Base-by-base conservation (phyloP, 2,329 filamentous ascomycete species). In the Colletotrichum sp. region DNA sequence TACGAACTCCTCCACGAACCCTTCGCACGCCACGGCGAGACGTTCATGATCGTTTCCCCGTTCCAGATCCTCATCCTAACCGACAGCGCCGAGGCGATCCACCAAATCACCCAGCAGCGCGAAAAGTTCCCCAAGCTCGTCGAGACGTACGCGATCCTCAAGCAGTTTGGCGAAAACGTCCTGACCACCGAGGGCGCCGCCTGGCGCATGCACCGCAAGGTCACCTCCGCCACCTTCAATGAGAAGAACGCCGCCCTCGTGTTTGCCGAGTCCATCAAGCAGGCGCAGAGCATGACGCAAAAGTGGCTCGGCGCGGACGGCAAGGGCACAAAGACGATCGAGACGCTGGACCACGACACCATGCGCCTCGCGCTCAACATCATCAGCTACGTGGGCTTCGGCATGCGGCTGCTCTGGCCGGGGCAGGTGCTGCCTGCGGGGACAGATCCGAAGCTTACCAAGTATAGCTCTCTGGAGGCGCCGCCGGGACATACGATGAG, bases 181-280 rank as follows among this genome's bases (percentile, higher is more conserved):
- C 84, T 96, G 26, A 91, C 91, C 0, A 92, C 92, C 3, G 94
- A 96, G 82, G 94, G 94, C 2, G 81, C 86, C 1, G 84, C 89
- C 32, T 96, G 94, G 94, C 92, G 92, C 36, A 88, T 90, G 83
- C 94, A 96, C 82, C 90, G 94, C 76, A 95, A 94, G 83, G 89
- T 92, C 58, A 93, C 92, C 1, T 90, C 92, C 32, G 91, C 94
- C 1, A 91, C 91, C 5, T 96, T 96, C 83, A 95, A 93, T 73
- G 94, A 96, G 85, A 92, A 90, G 84, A 96, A 95, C 82, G 93
- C 94, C 72, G 86, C 88, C 26, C 81, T 92, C 38, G 92, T 93
- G 8, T 94, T 92, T 83, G 84, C 83, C 55, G 92, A 94, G 82
- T 88, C 89, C 24, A 84, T 93, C 71, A 71, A 73, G 48, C 94